Evolutionary conservation across 208 protist genomes (phyloP), one percentile per base, ranked within the genome.

Genomic region (Plasmodiophora brassicae): DNA sequence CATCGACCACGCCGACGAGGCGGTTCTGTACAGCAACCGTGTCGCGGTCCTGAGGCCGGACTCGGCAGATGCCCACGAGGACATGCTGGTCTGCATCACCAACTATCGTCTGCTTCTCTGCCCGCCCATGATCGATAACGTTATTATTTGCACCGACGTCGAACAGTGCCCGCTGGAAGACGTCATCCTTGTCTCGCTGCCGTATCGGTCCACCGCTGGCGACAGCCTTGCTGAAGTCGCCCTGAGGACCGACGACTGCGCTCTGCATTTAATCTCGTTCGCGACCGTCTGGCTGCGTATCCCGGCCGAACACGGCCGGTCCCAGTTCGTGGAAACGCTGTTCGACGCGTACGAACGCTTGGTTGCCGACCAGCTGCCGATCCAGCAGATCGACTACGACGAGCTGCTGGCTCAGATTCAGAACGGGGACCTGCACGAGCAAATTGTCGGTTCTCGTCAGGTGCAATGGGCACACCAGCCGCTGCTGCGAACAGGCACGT

Each of bases 91-190:
- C n/a, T 78, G 65, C n/a, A 36, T 78, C 14, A 78, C 65, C 65
- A 78, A 78, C 65, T 78, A 78, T 32, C 65, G 65, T 44, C n/a
- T 78, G n/a, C 41, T 78, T n/a, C n/a, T 78, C 5, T 78, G 32
- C 65, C 65, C 65, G 20, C 65, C 5, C 14, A n/a, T 78, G 5
- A 78, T 78, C 20, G 65, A 32, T 32, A 32, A 32, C 5, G 32
- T 8, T 78, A 14, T 78, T 5, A 78, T 78, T 5, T 78, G 65
- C n/a, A 78, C 32, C 41, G 14, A n/a, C 5, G 10, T 78, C 32
- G 65, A 78, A 14, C 5, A 36, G 65, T 78, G 32, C 41, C n/a
- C n/a, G n/a, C n/a, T 78, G n/a, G 65, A 78, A 38, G 65, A 78
- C 41, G n/a, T 78, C 65, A 38, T 78, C 14, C 20, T 78, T 8